Base-by-base conservation (phyloP, 2,329 filamentous ascomycete genomes). In the Alternaria incomplexa region DNA sequence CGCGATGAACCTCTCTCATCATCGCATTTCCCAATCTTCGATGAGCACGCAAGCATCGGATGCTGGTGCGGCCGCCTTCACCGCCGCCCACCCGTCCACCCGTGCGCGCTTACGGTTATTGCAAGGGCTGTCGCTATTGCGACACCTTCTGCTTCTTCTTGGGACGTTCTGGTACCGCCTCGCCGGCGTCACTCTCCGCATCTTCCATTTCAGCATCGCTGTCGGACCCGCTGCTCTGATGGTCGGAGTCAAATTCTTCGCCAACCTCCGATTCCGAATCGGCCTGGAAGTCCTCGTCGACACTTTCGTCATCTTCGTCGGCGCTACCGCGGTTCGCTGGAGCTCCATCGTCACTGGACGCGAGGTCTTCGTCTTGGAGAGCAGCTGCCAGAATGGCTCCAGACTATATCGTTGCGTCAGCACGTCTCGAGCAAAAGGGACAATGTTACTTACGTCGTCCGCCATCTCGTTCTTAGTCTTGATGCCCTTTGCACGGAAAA, bases 391-490 rank as follows among this genome's bases (percentile, higher is more conserved):
- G 87, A 62, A 90, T 83, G 2, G 85, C 83, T 47, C 85, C 84
- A 30, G 86, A 84, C 83, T 86, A 69, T 52, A 56, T 62, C 60
- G 28, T 43, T 32, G 54, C 58, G 75, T 78, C 79, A 78, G 73
- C 58, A 55, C 46, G 10, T 30, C 56, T 46, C 30, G 20, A 15
- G 17, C 44, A 28, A 36, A 40, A 45, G 8, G n/a, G 11, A 17
- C 36, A 40, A 17, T 25, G 26, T 47, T 44, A 78, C 91, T 90
- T 78, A 93, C 91, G 72, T 99, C 96, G 78, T 97, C 96, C 65
- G 96, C 91, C 84, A 99, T 97, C 83, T 99, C 96, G 80, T 99
- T 99, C 89, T 97, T 98, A 61, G 96, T 94, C 58, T 95, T 92
- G 75, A 99, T 87, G 64, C 91, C 92, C 86, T 98, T 98, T 71